A percentile compares a stretch with the other conserved stretches of the same genome.
phyloP scores from a whole-genome alignment of 768 basidiomycete genomes.

The Tulasnella calospora region DNA sequence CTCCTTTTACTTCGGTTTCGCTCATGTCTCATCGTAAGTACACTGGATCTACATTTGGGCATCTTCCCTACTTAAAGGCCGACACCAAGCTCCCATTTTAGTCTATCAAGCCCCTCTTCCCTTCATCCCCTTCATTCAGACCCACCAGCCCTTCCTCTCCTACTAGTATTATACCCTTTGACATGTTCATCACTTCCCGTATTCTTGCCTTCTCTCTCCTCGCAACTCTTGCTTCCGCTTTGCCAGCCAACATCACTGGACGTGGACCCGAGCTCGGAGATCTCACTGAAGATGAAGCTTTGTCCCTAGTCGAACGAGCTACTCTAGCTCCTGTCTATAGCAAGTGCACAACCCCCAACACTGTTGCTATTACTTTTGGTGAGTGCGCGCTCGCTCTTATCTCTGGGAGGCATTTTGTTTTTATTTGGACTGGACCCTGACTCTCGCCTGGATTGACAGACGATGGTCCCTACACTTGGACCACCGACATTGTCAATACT shows the following conservation, averaged over 20 bases:
- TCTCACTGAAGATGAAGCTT: background rate
- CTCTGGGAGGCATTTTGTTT: background rate
- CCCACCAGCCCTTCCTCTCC: background rate
- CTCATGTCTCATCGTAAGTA: too few relatives aligned
- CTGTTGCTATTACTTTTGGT: constrained; percentile 3
- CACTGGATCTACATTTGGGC: too few relatives aligned
- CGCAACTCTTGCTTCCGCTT: background rate
- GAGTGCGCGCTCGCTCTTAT: background rate
- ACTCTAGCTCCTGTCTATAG: background rate
- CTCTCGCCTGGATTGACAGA: background rate
- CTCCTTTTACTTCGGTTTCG: too few relatives aligned
- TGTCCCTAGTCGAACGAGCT: background rate
- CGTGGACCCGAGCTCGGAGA: background rate
- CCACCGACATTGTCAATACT: constrained; percentile 4
- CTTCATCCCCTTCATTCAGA: background rate
- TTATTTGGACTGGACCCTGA: constrained; percentile 9
- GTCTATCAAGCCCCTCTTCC: background rate
- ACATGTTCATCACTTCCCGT: background rate
- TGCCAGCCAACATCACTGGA: background rate
- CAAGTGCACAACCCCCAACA: background rate
- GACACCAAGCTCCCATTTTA: too few relatives aligned
- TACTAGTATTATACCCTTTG: background rate
- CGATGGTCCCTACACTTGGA: constrained; percentile 27
- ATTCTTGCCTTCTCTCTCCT: background rate
- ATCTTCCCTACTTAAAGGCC: too few relatives aligned